These are phyloP conservation scores for Sextonia rubra DNA, from an alignment of 164 flowering plant species.

Conservation along the genomic window DNA sequence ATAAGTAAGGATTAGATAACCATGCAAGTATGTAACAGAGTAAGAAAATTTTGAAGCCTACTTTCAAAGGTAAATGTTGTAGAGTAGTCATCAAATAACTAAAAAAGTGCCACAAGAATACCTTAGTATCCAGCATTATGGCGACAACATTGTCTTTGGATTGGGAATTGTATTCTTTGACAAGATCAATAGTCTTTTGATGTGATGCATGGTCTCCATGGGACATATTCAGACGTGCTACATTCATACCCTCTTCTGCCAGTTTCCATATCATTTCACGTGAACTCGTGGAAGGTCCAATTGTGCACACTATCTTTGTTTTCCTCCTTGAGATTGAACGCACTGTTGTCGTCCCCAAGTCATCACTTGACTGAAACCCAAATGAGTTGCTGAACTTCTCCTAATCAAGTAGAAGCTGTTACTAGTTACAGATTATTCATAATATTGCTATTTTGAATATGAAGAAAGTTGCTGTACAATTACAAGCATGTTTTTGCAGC, in stretches of 20 bases:
- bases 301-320: conserved; percentile 94
- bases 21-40: not conserved
- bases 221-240: conserved; percentile 97
- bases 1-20: too few relatives aligned
- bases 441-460: not conserved
- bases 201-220: conserved; percentile 99
- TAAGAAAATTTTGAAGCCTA: not conserved
- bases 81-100: not conserved
- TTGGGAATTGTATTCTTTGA: conserved; percentile 90
- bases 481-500: not conserved
- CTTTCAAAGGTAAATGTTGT: not conserved
- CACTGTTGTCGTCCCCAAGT: conserved; percentile 6
- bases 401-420: conserved; percentile 14
- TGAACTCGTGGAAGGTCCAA: conserved; percentile 90
- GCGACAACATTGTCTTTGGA: conserved; percentile 77
- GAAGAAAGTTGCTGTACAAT: not conserved
- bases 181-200: conserved; percentile 82
- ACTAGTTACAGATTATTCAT: not conserved
- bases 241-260: conserved; percentile 94
- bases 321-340: conserved; percentile 39
- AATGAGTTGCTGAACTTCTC: conserved; percentile 23
- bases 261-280: conserved; percentile 98
- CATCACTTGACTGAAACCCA: conserved; percentile 28
- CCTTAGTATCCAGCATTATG: conserved; percentile 98
- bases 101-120: conserved; percentile 16